Base-by-base conservation (phyloP, 2,329 filamentous ascomycete genomes). In the Apiospora malaysiana region DNA sequence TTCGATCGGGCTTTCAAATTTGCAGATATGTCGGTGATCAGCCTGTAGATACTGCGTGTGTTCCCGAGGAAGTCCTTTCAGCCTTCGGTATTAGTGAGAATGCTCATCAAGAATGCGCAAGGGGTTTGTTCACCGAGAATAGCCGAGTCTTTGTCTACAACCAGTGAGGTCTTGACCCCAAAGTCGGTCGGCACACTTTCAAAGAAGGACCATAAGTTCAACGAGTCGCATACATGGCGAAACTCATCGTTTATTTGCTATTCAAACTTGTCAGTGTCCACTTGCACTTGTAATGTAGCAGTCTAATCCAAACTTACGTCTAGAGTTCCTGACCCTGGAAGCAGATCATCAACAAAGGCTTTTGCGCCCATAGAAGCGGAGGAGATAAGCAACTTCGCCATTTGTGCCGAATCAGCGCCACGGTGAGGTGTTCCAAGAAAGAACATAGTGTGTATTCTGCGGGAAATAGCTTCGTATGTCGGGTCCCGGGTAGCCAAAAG, bases 361-460 rank as follows among this genome's bases (percentile, higher is more conserved):
- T 74, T 74, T 8, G 73, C 68, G 1, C 72, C 72, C 27, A 72
- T 14, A 23, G 72, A 66, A 2, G 73, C 74, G 16, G 75, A 25
- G 1, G 49, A 73, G 0, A 81, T 68, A 21, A 81, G 74, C 23
- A 74, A 76, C 37, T 78, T 77, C 2, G 80, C 66, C 5, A 74
- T 72, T 23, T 72, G 70, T 1, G 78, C 78, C 47, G 75, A 77
- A 47, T 81, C 74, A 0, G 80, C 79, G 0, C 80, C 81, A 18
- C 78, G 70, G 67, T 82, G 81, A 0, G 81, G 81, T 4, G 80
- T 82, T 1, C 79, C 79, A 10, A 82, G 74, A 71, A 82, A 82
- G 72, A 78, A 78, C 4, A 82, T 78, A 40, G 72, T 74, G 42
- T 73, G 73, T 5, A 79, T 75, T 23, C 78, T 74, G 21, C 59